Percentiles rank a stretch among this genome's conserved stretches.
Evolutionary conservation across 1,284 basidiomycete genomes (phyloP).

Genomic region (Cutaneotrichosporon sp.): DNA sequence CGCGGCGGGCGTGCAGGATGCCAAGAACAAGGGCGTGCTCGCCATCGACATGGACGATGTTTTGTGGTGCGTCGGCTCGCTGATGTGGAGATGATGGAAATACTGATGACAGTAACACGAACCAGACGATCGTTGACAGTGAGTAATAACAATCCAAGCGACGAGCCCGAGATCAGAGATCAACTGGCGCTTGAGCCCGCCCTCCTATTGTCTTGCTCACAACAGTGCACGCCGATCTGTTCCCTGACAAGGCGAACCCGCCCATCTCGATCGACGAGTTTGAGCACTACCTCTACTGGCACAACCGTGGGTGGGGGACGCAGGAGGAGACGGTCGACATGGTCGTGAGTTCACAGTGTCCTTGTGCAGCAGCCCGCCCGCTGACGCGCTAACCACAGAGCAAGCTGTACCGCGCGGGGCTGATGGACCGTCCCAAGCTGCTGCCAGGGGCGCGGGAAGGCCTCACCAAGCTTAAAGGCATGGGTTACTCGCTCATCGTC

Average conservation of each 20-base stretch:
- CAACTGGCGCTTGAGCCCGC: no score
- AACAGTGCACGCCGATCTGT: slow-evolving; percentile 64
- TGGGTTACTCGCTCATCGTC: slow-evolving; percentile 66
- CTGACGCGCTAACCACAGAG: slow-evolving; percentile 13
- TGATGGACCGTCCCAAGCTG: slow-evolving; percentile 55
- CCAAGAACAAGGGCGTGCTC: slow-evolving; percentile 31
- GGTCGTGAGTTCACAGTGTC: slow-evolving; percentile 34
- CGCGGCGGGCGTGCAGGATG: slow-evolving; percentile 4
- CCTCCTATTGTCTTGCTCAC: not conserved
- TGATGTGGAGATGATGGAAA: not conserved
- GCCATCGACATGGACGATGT: slow-evolving; percentile 43
- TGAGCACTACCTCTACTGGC: slow-evolving; percentile 66
- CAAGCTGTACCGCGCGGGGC: slow-evolving; percentile 38
- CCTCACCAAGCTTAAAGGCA: slow-evolving; percentile 59
- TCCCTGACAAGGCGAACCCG: slow-evolving; percentile 58
- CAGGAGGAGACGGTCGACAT: slow-evolving; percentile 53
- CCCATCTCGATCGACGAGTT: slow-evolving; percentile 60
- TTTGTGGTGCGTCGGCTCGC: slow-evolving; percentile 19
- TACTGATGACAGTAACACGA: slow-evolving; percentile 58
- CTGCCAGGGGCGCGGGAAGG: slow-evolving; percentile 68
- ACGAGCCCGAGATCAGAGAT: no score
- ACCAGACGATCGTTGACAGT: slow-evolving; percentile 66
- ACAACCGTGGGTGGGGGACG: slow-evolving; percentile 68
- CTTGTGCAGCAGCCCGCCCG: no score
- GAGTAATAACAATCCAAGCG: slow-evolving; percentile 41